These are phyloP conservation scores for Claviceps fusiformis DNA, from an alignment of 2,329 filamentous ascomycete genomes.

Conservation along the genomic window DNA sequence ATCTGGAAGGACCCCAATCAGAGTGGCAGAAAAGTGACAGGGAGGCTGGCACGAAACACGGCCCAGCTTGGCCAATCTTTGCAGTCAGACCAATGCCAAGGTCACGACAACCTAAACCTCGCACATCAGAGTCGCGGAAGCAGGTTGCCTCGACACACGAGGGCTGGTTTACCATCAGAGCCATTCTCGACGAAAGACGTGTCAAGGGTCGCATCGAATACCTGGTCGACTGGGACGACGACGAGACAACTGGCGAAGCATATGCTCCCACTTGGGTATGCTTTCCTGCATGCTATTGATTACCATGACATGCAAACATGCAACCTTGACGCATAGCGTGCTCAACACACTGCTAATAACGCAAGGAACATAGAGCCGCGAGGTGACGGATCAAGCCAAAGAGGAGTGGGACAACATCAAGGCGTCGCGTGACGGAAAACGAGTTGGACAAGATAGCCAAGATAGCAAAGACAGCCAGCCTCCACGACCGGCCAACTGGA, in stretches of 20 bases:
- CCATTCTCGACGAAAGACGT: conserved; percentile 21
- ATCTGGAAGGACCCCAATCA: neutral
- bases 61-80: neutral
- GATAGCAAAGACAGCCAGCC: conserved; percentile 12
- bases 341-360: conserved; percentile 12
- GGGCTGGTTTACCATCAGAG: conserved; percentile 22
- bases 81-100: conserved; percentile 19
- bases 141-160: conserved; percentile 9
- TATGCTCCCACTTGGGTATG: conserved; percentile 22
- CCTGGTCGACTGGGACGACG: conserved; percentile 25
- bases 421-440: conserved; percentile 2
- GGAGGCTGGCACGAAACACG: neutral
- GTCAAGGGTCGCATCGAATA: conserved; percentile 17
- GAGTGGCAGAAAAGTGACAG: neutral
- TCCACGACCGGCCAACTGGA: conserved; percentile 17
- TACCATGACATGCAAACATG: neutral
- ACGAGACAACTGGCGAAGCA: conserved; percentile 17
- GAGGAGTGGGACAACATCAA: conserved; percentile 21
- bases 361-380: conserved; percentile 10
- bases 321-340: neutral
- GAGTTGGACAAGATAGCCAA: conserved; percentile 1
- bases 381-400: conserved; percentile 19
- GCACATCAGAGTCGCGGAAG: conserved; percentile 10
- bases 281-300: conserved; percentile 1
- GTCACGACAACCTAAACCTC: conserved; percentile 13